Evolutionary conservation across 2,329 filamentous ascomycete genomes (phyloP), one percentile per base, ranked within the genome.

Genomic region (Boeremia exigua): DNA sequence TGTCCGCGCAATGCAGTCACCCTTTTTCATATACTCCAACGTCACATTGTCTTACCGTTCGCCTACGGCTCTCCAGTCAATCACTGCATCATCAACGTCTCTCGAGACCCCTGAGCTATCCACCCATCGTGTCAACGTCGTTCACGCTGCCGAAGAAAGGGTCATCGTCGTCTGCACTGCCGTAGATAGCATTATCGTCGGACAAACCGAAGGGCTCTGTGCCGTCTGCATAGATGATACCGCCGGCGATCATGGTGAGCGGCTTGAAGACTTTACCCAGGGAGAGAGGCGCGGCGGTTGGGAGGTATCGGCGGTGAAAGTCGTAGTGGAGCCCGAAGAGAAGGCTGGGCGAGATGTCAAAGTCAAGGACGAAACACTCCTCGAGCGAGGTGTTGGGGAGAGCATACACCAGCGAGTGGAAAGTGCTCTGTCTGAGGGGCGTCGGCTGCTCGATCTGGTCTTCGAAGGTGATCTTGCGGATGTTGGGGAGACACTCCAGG

Each of bases 401-500:
- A 12, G 60, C 60, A 12, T 19, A 33, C 11, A 45, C 34, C 10
- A 64, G 50, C 5, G 45, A 43, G 37, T 33, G n/a, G 50, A 55
- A 60, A 8, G 57, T 59, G 4, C 56, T 48, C 6, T 34, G 42
- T 14, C 53, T 47, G 6, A 59, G 34, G 2, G 40, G 42, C 17
- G 34, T 30, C 1, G 57, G 44, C 25, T 58, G 48, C 0, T 56
- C 17, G 1, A 25, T 12, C 2, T 48, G 52, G 28, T 60, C 52
- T 5, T 61, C 29, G 40, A 63, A 62, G 1, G 44, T 54, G 7
- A 68, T 30, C 2, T 42, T 29, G 23, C 50, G 39, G 23, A 68
- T 42, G n/a, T 60, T 58, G 4, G 59, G 61, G 27, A 66, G 53
- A 44, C 48, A 60, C 9, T 39, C 38, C 23, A 68, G 37, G 15